Evolutionary conservation across 2,329 filamentous ascomycete species (phyloP).

Genomic region (Sclerotinia spermophila): DNA sequence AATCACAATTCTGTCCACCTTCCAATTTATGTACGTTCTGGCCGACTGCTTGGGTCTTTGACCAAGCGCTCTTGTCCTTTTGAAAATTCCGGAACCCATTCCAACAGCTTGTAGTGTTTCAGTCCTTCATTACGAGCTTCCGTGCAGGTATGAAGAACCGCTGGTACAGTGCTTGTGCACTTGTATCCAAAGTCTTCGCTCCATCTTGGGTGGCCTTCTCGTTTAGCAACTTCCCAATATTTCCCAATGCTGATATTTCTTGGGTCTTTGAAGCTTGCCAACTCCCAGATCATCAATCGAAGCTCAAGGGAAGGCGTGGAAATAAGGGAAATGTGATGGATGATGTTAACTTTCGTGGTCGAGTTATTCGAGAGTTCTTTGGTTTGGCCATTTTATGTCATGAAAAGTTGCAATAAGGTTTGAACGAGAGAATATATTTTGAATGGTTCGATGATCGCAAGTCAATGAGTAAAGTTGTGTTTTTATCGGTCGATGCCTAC

Average conservation of each 20-base stretch:
- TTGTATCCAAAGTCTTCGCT: neutral
- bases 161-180: neutral
- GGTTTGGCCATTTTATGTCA: neutral
- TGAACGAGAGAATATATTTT: neutral
- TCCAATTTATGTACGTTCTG: neutral
- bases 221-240: no score
- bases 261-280: neutral
- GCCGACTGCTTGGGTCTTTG: neutral
- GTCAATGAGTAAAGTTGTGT: neutral
- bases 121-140: neutral
- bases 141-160: neutral
- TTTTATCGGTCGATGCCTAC: neutral
- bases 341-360: neutral
- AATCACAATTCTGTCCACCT: neutral
- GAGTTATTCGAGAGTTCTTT: neutral
- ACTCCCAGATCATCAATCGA: neutral
- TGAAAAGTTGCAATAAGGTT: neutral
- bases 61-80: rapidly evolving
- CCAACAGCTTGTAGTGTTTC: neutral
- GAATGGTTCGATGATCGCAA: neutral
- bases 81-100: neutral
- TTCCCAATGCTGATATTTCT: neutral
- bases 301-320: neutral
- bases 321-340: neutral
- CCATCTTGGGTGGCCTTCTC: neutral